Percentiles rank a stretch among this genome's conserved stretches.
Evolutionary conservation across 768 basidiomycete genomes (phyloP).

Genomic region (Mycena galopus): DNA sequence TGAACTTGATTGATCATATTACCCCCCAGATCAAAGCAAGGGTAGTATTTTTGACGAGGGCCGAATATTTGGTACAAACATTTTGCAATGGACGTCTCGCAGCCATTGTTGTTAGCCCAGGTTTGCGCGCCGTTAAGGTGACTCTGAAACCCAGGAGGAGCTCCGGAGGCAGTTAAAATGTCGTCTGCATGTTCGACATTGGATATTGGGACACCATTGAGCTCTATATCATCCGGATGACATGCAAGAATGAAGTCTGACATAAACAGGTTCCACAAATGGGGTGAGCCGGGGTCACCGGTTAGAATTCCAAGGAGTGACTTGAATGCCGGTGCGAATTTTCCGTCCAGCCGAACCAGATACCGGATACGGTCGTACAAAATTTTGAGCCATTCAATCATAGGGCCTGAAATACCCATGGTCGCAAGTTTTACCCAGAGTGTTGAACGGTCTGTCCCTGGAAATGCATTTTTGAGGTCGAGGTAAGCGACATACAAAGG

Average conservation of each 20-base stretch:
- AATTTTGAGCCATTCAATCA: conserved; percentile 1
- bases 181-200: conserved; percentile 12
- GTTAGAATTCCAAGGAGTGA: too few species aligned
- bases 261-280: too few species aligned
- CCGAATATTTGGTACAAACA: conserved; percentile 5
- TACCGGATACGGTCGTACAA: too few species aligned
- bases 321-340: too few species aligned
- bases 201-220: background rate
- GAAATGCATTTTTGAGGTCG: too few species aligned
- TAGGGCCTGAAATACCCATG: background rate
- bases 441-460: conserved; percentile 4
- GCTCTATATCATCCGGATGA: too few species aligned
- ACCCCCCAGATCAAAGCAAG: too few species aligned
- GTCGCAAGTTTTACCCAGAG: conserved; percentile 13
- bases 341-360: too few species aligned
- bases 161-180: background rate
- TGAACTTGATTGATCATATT: too few species aligned
- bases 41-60: background rate
- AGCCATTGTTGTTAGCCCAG: conserved; percentile 8
- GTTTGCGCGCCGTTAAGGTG: conserved; percentile 4
- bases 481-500: too few species aligned
- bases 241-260: too few species aligned
- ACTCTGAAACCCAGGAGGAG: background rate
- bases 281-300: too few species aligned
- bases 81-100: conserved; percentile 12